Percentiles rank a stretch among this genome's conserved stretches.
phyloP scores from a whole-genome alignment of 2,329 filamentous ascomycete species.

The Hirsutella rhossiliensis region DNA sequence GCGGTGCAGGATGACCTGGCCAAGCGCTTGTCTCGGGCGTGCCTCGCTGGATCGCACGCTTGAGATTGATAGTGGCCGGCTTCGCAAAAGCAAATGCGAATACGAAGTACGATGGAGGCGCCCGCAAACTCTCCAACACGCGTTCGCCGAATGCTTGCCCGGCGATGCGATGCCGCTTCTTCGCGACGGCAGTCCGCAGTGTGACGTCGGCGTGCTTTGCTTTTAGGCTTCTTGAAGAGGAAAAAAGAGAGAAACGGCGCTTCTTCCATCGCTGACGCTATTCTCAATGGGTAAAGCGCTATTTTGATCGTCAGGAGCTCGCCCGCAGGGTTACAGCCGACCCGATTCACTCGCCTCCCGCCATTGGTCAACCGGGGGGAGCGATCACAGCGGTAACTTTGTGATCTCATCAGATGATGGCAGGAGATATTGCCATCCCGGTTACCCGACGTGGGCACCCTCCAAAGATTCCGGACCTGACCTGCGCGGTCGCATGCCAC shows the following conservation, averaged over 20 bases:
- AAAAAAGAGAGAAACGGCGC: not conserved
- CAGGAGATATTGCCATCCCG: not conserved
- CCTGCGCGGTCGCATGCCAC: not conserved
- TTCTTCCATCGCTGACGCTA: not conserved
- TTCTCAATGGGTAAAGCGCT: not conserved
- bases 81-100: not conserved
- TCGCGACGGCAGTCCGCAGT: too few relatives aligned
- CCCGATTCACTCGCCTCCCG: not conserved
- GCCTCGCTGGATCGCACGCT: not conserved
- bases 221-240: not conserved
- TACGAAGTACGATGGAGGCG: not conserved
- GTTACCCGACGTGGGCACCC: not conserved
- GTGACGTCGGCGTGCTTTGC: too few relatives aligned
- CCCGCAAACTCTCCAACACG: not conserved
- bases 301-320: not conserved
- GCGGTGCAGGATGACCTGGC: not conserved
- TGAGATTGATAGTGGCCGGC: too few relatives aligned
- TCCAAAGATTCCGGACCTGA: not conserved
- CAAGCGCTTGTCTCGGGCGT: not conserved
- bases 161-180: too few relatives aligned
- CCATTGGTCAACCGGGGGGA: not conserved
- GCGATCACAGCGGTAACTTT: not conserved
- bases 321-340: conserved; percentile 1
- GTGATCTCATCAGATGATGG: conserved; percentile 3
- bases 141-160: too few relatives aligned